phyloP scores from a whole-genome alignment of 345 rosid genomes.

The Corchorus capsularis region DNA sequence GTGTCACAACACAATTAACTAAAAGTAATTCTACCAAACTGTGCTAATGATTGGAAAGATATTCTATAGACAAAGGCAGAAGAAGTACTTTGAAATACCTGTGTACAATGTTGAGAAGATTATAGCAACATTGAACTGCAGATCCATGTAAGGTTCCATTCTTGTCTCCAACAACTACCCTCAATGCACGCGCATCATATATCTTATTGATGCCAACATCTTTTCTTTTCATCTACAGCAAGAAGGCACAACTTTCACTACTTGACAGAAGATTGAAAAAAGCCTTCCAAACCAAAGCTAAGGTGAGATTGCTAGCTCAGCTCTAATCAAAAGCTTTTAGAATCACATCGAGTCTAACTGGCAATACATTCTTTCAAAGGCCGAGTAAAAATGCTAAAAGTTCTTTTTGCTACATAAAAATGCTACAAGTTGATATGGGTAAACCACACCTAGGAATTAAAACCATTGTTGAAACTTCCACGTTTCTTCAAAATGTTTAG shows the following conservation, averaged over 20 bases:
- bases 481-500: not conserved
- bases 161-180: slow-evolving; percentile 77
- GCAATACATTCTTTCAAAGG: not conserved
- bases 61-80: no score
- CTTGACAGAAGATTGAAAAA: not conserved
- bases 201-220: slow-evolving; percentile 63
- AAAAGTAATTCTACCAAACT: not conserved
- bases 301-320: not conserved
- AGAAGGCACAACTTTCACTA: not conserved
- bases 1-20: not conserved
- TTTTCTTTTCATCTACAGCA: slow-evolving; percentile 67
- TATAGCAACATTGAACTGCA: slow-evolving; percentile 74
- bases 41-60: no score
- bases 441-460: not conserved
- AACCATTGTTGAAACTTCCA: not conserved
- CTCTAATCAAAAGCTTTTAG: not conserved
- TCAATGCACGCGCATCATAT: slow-evolving; percentile 74
- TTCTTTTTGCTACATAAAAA: no score
- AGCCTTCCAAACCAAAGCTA: not conserved
- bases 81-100: slow-evolving; percentile 37
- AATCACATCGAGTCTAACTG: not conserved
- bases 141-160: slow-evolving; percentile 72
- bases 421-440: not conserved
- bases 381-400: not conserved
- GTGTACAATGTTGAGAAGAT: slow-evolving; percentile 63